Evolutionary conservation across 176 grass and related monocot species (phyloP).

Genomic region (Eremochloa ophiuroides): DNA sequence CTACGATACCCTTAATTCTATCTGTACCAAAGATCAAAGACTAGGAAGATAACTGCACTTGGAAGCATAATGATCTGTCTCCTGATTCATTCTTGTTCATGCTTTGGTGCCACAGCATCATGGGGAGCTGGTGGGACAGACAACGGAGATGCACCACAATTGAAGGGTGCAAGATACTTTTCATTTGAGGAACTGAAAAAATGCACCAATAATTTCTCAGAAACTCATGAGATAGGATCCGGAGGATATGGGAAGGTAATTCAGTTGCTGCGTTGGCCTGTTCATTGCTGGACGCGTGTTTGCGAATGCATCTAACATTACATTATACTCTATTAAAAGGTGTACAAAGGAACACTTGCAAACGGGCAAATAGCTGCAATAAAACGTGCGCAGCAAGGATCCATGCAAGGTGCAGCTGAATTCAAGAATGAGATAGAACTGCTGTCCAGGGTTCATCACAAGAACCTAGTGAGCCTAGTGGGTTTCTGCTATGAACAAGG

Average conservation of each 20-base stretch:
- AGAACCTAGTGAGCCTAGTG: slow-evolving; percentile 64
- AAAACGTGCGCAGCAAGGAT: slow-evolving; percentile 71
- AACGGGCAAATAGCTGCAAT: slow-evolving; percentile 56
- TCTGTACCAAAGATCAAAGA: not conserved
- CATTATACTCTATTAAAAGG: slow-evolving; percentile 39
- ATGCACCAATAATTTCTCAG: slow-evolving; percentile 68
- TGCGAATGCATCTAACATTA: slow-evolving; percentile 5
- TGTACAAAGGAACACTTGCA: slow-evolving; percentile 57
- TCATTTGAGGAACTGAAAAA: slow-evolving; percentile 62
- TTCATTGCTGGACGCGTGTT: not conserved
- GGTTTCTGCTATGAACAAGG: slow-evolving; percentile 78
- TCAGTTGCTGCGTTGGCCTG: not conserved
- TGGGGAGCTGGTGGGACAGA: slow-evolving; percentile 50
- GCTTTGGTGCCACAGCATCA: slow-evolving; percentile 43
- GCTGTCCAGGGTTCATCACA: slow-evolving; percentile 78
- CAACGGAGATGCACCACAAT: slow-evolving; percentile 40
- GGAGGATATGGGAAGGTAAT: slow-evolving; percentile 79
- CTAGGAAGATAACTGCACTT: slow-evolving; percentile 2
- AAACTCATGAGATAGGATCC: slow-evolving; percentile 52
- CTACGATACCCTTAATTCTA: not conserved
- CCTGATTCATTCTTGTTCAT: slow-evolving; percentile 6
- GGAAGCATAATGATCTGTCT: not conserved
- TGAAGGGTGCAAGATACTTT: slow-evolving; percentile 67
- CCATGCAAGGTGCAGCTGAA: slow-evolving; percentile 69
- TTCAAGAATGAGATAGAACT: slow-evolving; percentile 85